A percentile compares a stretch with the other conserved stretches of the same genome.
These are phyloP conservation scores for Calonectria crousiana DNA, from an alignment of 2,329 filamentous ascomycete genomes.

Conservation along the genomic window DNA sequence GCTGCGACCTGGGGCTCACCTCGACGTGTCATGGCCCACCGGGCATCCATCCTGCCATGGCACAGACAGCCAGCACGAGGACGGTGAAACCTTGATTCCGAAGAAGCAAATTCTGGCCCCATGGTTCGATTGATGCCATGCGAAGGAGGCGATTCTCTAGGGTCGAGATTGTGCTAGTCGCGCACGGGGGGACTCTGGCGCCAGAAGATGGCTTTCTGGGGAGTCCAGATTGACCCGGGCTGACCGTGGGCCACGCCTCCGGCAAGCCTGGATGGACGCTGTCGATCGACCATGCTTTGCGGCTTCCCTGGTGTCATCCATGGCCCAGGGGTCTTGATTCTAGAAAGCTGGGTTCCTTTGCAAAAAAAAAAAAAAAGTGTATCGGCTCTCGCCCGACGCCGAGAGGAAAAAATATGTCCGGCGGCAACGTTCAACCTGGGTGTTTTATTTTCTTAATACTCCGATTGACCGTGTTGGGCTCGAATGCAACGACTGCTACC, in stretches of 20 bases:
- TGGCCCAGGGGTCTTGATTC: conserved; percentile 7
- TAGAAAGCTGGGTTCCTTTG: background rate
- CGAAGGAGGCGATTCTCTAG: background rate
- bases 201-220: conserved; percentile 4
- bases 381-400: conserved; percentile 6
- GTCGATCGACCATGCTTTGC: conserved; percentile 6
- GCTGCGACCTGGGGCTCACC: background rate
- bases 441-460: background rate
- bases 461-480: background rate
- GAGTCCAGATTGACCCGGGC: conserved; percentile 1
- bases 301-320: conserved; percentile 2
- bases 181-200: background rate
- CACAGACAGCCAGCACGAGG: background rate
- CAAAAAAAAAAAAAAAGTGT: conserved; percentile 8
- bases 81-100: conserved; percentile 12
- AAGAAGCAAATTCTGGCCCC: conserved; percentile 13
- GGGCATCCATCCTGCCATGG: background rate
- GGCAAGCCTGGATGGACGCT: conserved; percentile 5
- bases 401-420: conserved; percentile 2
- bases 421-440: background rate
- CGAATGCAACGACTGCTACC: background rate
- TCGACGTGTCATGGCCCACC: background rate
- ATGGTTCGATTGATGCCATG: conserved; percentile 17
- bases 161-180: conserved; percentile 14
- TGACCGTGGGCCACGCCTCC: conserved; percentile 4